Base-by-base conservation (phyloP, 495 filamentous ascomycete species). In the Clohesyomyces aquaticus region DNA sequence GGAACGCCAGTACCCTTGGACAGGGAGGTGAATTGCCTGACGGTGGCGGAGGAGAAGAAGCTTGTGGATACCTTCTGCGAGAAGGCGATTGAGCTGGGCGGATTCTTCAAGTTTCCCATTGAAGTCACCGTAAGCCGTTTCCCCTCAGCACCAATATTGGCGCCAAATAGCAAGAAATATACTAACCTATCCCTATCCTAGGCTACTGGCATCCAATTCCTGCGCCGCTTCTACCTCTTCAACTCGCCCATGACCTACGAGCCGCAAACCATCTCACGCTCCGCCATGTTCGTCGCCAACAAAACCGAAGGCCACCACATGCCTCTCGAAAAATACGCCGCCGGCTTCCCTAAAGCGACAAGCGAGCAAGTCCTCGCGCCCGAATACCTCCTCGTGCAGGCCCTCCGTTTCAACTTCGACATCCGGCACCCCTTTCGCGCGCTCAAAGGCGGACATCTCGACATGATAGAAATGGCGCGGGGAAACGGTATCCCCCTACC, bases 221-320 rank as follows among this genome's bases (percentile, higher is more conserved):
- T 98, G 46, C 87, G 89, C 55, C 89, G 94, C 57, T 97, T 98
- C 81, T 98, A 97, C 77, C 82, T 96, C 23, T 90, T 88, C 62
- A 96, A 96, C 76, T 94, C 89, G 35, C 85, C 90, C 58, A 93
- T 98, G 88, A 96, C 93, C 38, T 96, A 97, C 73, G 89, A 91
- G 63, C 93, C 92, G 0, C 88, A 89, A 65, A 84, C 86, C 57
- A 92, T 98, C 73, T 85, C 95, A 68, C 85, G 88, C 26, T 89
- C 91, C 35, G 88, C 91, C 41, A 82, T 98, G 61, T 97, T 93
- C 81, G 86, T 98, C 61, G 91, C 89, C 22, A 91, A 86, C 56
- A 98, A 98, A 75, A 91, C 90, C 2, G 95, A 98, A 70, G 89
- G 88, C 68, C 82, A 87, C 72, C 91, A 92, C 73, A 83, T 87